Conservation (phyloP, 139 green algal genomes). For the Bryopsis sp. region DNA sequence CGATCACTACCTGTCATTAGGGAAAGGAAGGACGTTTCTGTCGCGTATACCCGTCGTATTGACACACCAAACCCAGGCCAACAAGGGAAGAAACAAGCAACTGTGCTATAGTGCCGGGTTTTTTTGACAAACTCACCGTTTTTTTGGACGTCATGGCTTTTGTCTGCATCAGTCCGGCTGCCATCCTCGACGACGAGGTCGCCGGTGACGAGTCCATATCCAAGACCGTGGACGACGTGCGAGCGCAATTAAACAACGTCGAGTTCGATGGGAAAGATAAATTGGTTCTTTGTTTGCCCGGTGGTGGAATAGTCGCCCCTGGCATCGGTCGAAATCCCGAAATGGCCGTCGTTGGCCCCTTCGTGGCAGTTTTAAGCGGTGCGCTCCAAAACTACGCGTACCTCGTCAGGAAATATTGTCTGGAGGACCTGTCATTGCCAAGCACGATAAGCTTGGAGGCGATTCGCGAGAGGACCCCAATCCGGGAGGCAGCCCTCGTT, state of each 20-base stretch:
- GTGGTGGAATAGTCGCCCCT: background rate
- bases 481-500: constrained; percentile 2
- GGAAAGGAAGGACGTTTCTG: no score
- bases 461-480: background rate
- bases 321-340: constrained; percentile 4
- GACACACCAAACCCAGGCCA: no score
- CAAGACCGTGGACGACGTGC: background rate
- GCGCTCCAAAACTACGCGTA: constrained; percentile 15
- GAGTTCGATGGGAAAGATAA: constrained; percentile 5
- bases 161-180: background rate
- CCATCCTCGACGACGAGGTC: background rate
- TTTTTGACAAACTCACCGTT: no score
- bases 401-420: constrained; percentile 9
- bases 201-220: background rate
- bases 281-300: background rate
- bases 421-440: constrained; percentile 6
- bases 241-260: background rate
- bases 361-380: constrained; percentile 12
- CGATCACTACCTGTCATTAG: no score
- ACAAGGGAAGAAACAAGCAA: no score
- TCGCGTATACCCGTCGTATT: no score
- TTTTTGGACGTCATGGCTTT: no score
- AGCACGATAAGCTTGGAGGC: constrained; percentile 5
- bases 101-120: no score
- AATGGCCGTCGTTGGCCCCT: background rate